A percentile compares a stretch with the other conserved stretches of the same genome.
phyloP scores from a whole-genome alignment of 352 stramenopile species.

The Globisporangium echinulatum region DNA sequence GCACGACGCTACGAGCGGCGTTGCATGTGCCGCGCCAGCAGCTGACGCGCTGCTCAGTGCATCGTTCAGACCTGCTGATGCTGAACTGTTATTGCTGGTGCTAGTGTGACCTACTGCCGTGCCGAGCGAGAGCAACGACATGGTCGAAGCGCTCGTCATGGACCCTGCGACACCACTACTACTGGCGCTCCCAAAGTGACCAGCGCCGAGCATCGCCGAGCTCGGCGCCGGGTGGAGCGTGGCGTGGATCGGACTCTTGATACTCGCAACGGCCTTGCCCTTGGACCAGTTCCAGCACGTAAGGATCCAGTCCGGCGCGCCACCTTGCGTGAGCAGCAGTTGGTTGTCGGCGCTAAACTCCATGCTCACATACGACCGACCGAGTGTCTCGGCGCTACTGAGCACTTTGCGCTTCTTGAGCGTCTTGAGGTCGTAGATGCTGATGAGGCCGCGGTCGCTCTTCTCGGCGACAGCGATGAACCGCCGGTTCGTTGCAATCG shows the following conservation, averaged over 20 bases:
- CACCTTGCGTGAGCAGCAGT: constrained; percentile 86
- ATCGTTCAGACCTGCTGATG: not conserved
- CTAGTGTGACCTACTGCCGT: constrained; percentile 1
- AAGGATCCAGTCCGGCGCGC: constrained; percentile 81
- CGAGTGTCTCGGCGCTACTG: constrained; percentile 57
- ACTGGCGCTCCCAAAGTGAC: constrained; percentile 25
- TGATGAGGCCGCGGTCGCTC: constrained; percentile 61
- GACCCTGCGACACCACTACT: not conserved
- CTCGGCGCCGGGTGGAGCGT: constrained; percentile 36
- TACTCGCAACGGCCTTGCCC: constrained; percentile 75
- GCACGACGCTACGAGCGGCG: constrained; percentile 56
- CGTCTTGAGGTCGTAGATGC: constrained; percentile 87
- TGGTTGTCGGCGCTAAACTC: constrained; percentile 89
- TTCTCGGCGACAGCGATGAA: constrained; percentile 79
- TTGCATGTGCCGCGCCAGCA: not conserved
- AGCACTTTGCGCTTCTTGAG: constrained; percentile 90
- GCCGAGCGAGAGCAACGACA: constrained; percentile 17
- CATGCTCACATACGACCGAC: constrained; percentile 69
- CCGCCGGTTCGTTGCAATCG: constrained; percentile 59
- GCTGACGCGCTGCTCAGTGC: not conserved
- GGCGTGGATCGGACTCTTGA: constrained; percentile 64
- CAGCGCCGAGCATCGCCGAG: constrained; percentile 31
- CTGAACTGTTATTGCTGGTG: not conserved
- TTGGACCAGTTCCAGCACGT: constrained; percentile 92
- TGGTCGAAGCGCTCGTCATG: constrained; percentile 18